phyloP scores from a whole-genome alignment of 2,329 filamentous ascomycete species.

The Laburnicola sp. region DNA sequence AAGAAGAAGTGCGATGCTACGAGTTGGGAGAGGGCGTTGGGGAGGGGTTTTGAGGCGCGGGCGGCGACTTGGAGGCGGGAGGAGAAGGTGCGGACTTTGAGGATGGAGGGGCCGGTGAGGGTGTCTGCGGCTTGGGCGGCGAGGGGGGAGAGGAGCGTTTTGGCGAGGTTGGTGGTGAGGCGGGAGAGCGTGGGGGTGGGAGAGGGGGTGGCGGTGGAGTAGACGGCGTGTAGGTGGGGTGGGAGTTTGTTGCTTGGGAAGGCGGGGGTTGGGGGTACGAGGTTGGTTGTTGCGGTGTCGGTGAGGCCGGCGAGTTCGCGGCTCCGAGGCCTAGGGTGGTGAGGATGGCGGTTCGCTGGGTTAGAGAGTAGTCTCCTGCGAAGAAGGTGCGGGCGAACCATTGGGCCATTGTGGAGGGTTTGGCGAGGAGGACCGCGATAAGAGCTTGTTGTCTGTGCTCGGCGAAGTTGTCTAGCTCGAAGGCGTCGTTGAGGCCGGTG shows the following conservation, averaged over 20 bases:
- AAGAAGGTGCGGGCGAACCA: constrained; percentile 88
- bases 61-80: constrained; percentile 71
- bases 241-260: constrained; percentile 86
- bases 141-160: constrained; percentile 76
- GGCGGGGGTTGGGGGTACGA: constrained; percentile 46
- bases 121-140: constrained; percentile 80
- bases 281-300: constrained; percentile 52
- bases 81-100: constrained; percentile 90
- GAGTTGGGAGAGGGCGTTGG: constrained; percentile 77
- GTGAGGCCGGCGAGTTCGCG: constrained; percentile 83
- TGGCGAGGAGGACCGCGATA: constrained; percentile 76
- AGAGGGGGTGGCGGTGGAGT: constrained; percentile 51
- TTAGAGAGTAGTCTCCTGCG: constrained; percentile 85
- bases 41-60: constrained; percentile 61
- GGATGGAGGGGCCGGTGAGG: constrained; percentile 74
- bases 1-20: constrained; percentile 81
- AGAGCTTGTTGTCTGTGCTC: constrained; percentile 77
- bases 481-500: constrained; percentile 81
- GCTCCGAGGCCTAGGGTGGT: constrained; percentile 80
- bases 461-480: constrained; percentile 72
- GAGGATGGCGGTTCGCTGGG: constrained; percentile 80
- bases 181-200: constrained; percentile 64
- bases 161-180: constrained; percentile 69
- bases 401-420: constrained; percentile 75
- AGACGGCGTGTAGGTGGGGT: constrained; percentile 71